Evolutionary conservation across 2,329 filamentous ascomycete species (phyloP), one percentile per base, ranked within the genome.

Genomic region (Phyllosticta citriasiana): DNA sequence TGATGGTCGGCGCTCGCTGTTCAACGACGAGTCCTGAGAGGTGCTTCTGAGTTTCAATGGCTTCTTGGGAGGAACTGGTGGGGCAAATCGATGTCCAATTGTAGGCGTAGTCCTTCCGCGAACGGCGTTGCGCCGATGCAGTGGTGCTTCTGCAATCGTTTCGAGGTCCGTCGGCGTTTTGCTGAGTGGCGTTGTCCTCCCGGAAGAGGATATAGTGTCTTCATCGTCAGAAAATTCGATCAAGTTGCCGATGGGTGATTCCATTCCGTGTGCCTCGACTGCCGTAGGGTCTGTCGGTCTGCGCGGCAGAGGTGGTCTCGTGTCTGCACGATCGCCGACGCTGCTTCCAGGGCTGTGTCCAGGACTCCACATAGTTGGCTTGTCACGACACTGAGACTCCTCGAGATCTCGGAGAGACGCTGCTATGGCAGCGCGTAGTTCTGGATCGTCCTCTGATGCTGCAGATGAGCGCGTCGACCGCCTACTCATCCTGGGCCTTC

Each of bases 221-320:
- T 71, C 72, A n/a, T 75, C 72, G 35, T 79, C 77, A n/a, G 74
- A 77, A 25, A 80, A 73, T 62, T 80, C 77, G 53, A 81, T 81
- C 10, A 80, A 67, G 55, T 79, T 74, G 53, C 73, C 72, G 30
- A 66, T 57, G n/a, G 59, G 60, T 16, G 66, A 59, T 14, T 61
- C 64, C 62, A 62, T 64, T 40, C 61, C 59, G 7, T 69, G 63
- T 4, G 68, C 62, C 57, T 66, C 64, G 55, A 69, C 65, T 33
- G 67, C 65, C 12, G 62, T 61, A 8, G 68, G 67, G 54, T 68
- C 67, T 5, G 68, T 66, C 7, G 67, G 63, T 35, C 63, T 71
- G 25, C 75, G 72, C 40, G 76, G 74, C 14, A 78, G 66, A 14
- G 61, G 65, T 50, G 76, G 76, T 62, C 73, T 66, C 33, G 65